Evolutionary conservation across 192 early-diverging fungal species (phyloP).

Genomic region (Coemansia javaensis): DNA sequence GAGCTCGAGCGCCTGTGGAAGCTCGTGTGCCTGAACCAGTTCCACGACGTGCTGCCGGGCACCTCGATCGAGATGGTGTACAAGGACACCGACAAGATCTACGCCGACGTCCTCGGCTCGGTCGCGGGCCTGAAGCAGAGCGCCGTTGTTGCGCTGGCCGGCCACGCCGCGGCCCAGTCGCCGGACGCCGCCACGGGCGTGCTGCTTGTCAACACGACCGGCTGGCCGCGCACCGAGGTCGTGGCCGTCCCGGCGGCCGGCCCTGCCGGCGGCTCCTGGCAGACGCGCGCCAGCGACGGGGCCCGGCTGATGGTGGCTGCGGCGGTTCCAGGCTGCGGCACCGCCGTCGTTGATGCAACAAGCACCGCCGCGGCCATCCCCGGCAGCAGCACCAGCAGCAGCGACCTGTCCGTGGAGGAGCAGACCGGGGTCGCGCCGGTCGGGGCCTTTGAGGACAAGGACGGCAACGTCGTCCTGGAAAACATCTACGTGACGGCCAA

Average conservation of each 20-base stretch:
- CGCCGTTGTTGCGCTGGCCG: slow-evolving; percentile 42
- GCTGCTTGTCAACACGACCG: slow-evolving; percentile 61
- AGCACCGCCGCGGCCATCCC: no score
- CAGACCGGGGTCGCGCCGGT: slow-evolving; percentile 10
- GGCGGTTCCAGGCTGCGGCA: slow-evolving; percentile 25
- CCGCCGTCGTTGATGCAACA: slow-evolving; percentile 8
- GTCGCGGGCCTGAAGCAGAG: slow-evolving; percentile 45
- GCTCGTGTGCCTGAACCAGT: slow-evolving; percentile 85
- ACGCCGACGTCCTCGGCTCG: slow-evolving; percentile 31
- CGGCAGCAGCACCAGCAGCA: no score
- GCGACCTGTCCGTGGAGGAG: no score
- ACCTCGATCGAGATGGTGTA: slow-evolving; percentile 88
- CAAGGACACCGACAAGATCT: slow-evolving; percentile 66
- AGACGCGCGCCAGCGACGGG: slow-evolving; percentile 26
- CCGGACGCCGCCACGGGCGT: slow-evolving; percentile 21
- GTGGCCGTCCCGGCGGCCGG: slow-evolving; percentile 54
- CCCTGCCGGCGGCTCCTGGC: slow-evolving; percentile 6
- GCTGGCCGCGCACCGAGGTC: slow-evolving; percentile 67
- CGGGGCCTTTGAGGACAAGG: slow-evolving; percentile 13
- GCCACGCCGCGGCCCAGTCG: slow-evolving; percentile 2
- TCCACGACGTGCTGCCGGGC: slow-evolving; percentile 96
- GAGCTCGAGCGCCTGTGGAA: slow-evolving; percentile 87
- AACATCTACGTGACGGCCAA: slow-evolving; percentile 69
- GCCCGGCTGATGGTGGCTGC: slow-evolving; percentile 27
- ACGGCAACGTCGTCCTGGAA: slow-evolving; percentile 55